phyloP scores from a whole-genome alignment of 2,329 filamentous ascomycete species.

The Periconia macrospinosa region DNA sequence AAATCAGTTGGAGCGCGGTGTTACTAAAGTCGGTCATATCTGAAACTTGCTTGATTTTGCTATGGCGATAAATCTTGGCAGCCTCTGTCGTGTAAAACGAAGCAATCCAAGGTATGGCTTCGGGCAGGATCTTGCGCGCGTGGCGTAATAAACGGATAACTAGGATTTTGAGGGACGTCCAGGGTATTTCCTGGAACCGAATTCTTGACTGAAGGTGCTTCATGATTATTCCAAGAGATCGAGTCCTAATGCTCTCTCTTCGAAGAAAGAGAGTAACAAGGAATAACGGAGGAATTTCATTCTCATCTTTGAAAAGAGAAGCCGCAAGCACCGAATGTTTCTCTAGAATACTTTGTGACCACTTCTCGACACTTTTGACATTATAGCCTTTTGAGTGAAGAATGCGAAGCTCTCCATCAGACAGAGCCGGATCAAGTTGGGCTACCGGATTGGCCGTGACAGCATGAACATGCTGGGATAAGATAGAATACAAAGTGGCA shows the following conservation, averaged over 20 bases:
- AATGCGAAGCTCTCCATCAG: slow-evolving; percentile 17
- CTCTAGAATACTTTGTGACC: slow-evolving; percentile 25
- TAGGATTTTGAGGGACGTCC: slow-evolving; percentile 27
- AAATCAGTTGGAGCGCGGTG: slow-evolving; percentile 50
- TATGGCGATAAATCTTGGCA: slow-evolving; percentile 14
- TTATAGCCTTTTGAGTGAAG: slow-evolving; percentile 22
- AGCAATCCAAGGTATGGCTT: slow-evolving; percentile 35
- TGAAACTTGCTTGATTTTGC: slow-evolving; percentile 5
- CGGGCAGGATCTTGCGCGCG: slow-evolving; percentile 32
- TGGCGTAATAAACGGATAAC: slow-evolving; percentile 31
- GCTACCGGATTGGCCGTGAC: slow-evolving; percentile 6
- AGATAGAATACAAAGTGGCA: slow-evolving; percentile 25
- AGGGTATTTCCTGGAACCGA: slow-evolving; percentile 17
- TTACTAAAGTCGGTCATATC: slow-evolving; percentile 52
- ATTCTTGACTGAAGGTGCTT: slow-evolving; percentile 24
- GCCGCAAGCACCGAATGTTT: slow-evolving; percentile 19
- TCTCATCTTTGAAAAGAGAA: slow-evolving; percentile 16
- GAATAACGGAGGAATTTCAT: slow-evolving; percentile 29
- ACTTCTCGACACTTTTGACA: slow-evolving; percentile 18
- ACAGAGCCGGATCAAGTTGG: slow-evolving; percentile 16
- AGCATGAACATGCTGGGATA: slow-evolving; percentile 27
- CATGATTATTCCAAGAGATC: slow-evolving; percentile 26
- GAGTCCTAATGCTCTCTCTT: slow-evolving; percentile 24
- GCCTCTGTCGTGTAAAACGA: slow-evolving; percentile 29
- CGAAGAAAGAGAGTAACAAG: slow-evolving; percentile 35